Evolutionary conservation across 345 rosid genomes (phyloP), one percentile per base, ranked within the genome.

Genomic region (Dipteronia dyeriana): DNA sequence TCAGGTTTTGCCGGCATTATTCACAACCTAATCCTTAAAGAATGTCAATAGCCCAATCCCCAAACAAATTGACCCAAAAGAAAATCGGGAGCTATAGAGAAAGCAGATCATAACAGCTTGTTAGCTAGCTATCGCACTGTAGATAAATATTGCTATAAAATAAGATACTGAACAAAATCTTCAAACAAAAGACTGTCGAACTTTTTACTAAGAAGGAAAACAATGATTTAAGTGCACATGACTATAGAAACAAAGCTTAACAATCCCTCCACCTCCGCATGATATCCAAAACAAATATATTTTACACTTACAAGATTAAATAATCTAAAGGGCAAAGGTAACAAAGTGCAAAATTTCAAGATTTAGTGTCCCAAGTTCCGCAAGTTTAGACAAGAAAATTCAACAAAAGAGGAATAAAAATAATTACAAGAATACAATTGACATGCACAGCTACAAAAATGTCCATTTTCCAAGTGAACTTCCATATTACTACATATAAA

Each of bases 1-100:
- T 64, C 85, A 41, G 74, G 53, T 74, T 86, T 89, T 68, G 86
- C 80, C 2, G 88, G 90, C 92, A 89, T 89, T 70, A 60, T 84
- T 75, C 68, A 71, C 77, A 54, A 19, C 78, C 76, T 75, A 74
- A 75, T 34, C 67, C 82, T 71, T 53, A 45, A 59, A 68, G 57
- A 64, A 17, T 53, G 49, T 43, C 72, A 79, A 72, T 12, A 77
- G 62, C 78, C 71, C 26, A 76, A 72, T 31, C 68, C 70, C 34
- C 67, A 17, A 67, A 9, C 23, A 20, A 75, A 11, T 20, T n/a
- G n/a, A 38, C 56, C 56, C 72, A 20, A 45, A 71, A 68, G 38
- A 62, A 80, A 74, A 78, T 61, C 17, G 20, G 51, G 17, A 76
- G 12, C 43, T 14, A 65, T 7, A 19, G 76, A 45, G 29, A 41